A percentile compares a stretch with the other conserved stretches of the same genome.
These are phyloP conservation scores for Carex parvula DNA, from an alignment of 176 grass and related monocot genomes.

Conservation along the genomic window DNA sequence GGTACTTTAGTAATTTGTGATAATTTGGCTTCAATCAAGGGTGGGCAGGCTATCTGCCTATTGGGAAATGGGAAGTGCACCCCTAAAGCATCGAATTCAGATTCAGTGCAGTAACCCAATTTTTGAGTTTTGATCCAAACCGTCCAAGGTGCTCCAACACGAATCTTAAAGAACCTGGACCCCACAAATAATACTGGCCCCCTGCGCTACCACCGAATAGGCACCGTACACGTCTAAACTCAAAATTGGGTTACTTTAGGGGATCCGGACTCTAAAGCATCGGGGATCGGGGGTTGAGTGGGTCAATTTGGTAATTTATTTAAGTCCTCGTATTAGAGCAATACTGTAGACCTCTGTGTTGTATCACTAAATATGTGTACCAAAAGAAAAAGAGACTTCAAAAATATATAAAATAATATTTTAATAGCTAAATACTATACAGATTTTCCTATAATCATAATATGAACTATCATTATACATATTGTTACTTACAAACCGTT, in stretches of 20 bases:
- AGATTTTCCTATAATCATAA: neutral
- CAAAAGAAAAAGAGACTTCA: neutral
- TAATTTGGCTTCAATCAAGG: constrained; percentile 4
- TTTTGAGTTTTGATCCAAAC: too few relatives aligned
- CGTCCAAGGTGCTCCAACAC: too few relatives aligned
- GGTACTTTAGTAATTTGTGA: neutral
- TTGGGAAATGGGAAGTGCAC: constrained; percentile 16
- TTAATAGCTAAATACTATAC: neutral
- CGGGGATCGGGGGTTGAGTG: constrained; percentile 19
- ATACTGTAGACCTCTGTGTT: neutral
- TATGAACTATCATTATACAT: neutral
- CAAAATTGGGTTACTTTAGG: too few relatives aligned
- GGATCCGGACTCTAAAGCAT: too few relatives aligned
- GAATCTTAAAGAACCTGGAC: too few relatives aligned
- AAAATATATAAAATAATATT: neutral
- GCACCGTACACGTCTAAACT: too few relatives aligned
- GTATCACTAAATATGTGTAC: constrained; percentile 7
- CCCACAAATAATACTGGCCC: too few relatives aligned
- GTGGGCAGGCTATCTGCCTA: neutral
- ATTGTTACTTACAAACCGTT: neutral
- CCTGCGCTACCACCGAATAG: too few relatives aligned
- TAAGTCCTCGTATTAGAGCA: neutral
- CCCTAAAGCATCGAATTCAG: constrained; percentile 5
- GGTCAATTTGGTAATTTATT: constrained; percentile 8
- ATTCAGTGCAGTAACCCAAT: too few relatives aligned